These are phyloP conservation scores for Ustilago shanxiensis DNA, from an alignment of 1,284 basidiomycete species.

Conservation along the genomic window DNA sequence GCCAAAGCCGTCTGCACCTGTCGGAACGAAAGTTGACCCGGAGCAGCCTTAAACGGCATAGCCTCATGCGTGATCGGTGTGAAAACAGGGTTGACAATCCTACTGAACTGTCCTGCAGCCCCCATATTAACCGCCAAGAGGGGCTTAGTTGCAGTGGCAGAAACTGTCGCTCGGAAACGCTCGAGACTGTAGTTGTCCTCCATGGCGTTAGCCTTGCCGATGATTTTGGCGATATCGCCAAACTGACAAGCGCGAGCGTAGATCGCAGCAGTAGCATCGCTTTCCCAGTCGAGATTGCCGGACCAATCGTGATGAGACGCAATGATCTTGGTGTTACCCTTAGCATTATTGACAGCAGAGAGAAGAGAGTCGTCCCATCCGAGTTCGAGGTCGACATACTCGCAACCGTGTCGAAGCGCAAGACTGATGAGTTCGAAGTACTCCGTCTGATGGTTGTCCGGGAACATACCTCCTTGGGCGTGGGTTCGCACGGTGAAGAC, in stretches of 20 bases:
- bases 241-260: constrained; percentile 48
- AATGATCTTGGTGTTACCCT: constrained; percentile 83
- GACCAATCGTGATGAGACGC: constrained; percentile 96
- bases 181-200: constrained; percentile 86
- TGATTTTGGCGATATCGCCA: constrained; percentile 92
- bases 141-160: constrained; percentile 71
- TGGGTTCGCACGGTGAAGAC: constrained; percentile 91
- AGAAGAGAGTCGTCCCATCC: constrained; percentile 79
- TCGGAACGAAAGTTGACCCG: constrained; percentile 88
- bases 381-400: constrained; percentile 94
- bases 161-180: constrained; percentile 77
- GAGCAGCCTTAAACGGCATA: constrained; percentile 83
- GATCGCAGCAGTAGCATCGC: constrained; percentile 74
- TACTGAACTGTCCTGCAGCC: constrained; percentile 81
- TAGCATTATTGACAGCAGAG: constrained; percentile 76
- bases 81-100: constrained; percentile 86
- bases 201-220: constrained; percentile 82
- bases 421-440: constrained; percentile 84
- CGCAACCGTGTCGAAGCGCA: constrained; percentile 85
- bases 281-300: constrained; percentile 86
- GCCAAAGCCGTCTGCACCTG: constrained; percentile 86
- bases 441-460: constrained; percentile 80
- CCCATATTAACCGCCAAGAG: constrained; percentile 97
- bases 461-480: constrained; percentile 92
- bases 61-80: constrained; percentile 90